A percentile compares a stretch with the other conserved stretches of the same genome.
Conservation (phyloP, 2,329 filamentous ascomycete genomes). For the Diplodia sapinea region DNA sequence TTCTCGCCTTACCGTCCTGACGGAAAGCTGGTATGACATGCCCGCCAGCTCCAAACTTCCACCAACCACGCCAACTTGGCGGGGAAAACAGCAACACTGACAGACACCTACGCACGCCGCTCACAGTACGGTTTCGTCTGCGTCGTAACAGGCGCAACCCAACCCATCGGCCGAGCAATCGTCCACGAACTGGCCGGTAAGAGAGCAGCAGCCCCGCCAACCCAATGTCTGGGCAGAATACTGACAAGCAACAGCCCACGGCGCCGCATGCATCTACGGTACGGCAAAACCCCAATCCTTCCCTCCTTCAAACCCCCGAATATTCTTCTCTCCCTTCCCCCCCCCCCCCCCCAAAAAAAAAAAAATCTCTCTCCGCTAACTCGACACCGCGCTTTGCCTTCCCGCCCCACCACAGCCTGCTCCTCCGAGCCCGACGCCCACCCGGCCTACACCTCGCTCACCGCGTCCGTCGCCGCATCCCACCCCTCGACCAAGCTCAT, state of each 20-base stretch:
- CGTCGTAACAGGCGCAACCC: slow-evolving; percentile 66
- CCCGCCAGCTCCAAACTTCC: background rate
- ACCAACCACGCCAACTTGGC: too few relatives aligned
- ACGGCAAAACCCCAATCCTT: background rate
- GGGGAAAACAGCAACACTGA: background rate
- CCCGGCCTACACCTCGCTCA: slow-evolving; percentile 1
- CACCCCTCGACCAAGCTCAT: slow-evolving; percentile 65
- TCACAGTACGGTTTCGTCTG: slow-evolving; percentile 67
- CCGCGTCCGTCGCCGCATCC: background rate
- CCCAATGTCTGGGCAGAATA: too few relatives aligned
- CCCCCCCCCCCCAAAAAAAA: too few relatives aligned
- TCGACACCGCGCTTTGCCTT: too few relatives aligned
- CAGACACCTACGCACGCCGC: background rate
- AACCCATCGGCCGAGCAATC: slow-evolving; percentile 66
- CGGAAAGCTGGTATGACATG: slow-evolving; percentile 59
- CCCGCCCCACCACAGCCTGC: background rate
- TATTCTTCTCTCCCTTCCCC: background rate
- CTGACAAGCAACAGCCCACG: slow-evolving; percentile 56
- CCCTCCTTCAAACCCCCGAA: too few relatives aligned
- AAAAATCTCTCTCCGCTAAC: background rate
- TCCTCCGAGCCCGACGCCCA: slow-evolving; percentile 6
- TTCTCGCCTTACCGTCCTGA: slow-evolving; percentile 64
- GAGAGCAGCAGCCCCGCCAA: slow-evolving; percentile 26
- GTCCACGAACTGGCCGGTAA: slow-evolving; percentile 64
- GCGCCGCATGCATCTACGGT: slow-evolving; percentile 67